Conservation (phyloP, 2,329 filamentous ascomycete species). For the Verticillium klebahnii region DNA sequence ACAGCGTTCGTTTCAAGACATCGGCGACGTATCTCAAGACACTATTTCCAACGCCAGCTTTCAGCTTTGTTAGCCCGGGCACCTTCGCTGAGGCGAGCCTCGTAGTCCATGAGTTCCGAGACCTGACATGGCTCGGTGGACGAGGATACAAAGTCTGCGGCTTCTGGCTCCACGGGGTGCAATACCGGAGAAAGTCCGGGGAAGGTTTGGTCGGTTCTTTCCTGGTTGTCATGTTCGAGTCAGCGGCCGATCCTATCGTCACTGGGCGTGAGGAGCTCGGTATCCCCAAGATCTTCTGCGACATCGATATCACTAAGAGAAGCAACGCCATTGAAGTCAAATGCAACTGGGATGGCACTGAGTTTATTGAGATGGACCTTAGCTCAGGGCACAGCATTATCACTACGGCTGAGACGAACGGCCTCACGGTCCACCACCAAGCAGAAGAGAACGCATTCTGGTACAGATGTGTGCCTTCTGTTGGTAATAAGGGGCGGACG, state of each 20-base stretch:
- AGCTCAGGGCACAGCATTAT: not conserved
- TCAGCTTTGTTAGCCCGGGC: slow-evolving; percentile 34
- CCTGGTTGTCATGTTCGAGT: slow-evolving; percentile 54
- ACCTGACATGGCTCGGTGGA: slow-evolving; percentile 58
- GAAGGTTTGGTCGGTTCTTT: slow-evolving; percentile 45
- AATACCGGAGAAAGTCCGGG: slow-evolving; percentile 48
- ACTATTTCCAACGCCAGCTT: slow-evolving; percentile 36
- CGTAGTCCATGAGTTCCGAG: slow-evolving; percentile 35
- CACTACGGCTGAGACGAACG: slow-evolving; percentile 27
- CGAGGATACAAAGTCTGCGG: slow-evolving; percentile 53
- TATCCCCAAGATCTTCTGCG: slow-evolving; percentile 55
- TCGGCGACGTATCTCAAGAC: slow-evolving; percentile 38
- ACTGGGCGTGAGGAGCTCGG: slow-evolving; percentile 57
- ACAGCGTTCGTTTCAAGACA: not conserved
- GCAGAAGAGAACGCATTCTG: slow-evolving; percentile 45
- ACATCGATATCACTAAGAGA: slow-evolving; percentile 37
- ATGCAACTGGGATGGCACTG: slow-evolving; percentile 37
- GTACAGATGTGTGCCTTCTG: slow-evolving; percentile 53
- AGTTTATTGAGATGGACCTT: slow-evolving; percentile 13
- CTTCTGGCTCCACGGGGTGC: slow-evolving; percentile 58
- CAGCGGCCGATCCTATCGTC: slow-evolving; percentile 53
- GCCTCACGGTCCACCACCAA: slow-evolving; percentile 18
- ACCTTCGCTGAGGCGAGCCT: slow-evolving; percentile 40
- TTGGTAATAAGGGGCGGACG: slow-evolving; percentile 43
- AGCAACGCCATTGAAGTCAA: slow-evolving; percentile 19